Percentiles rank a stretch among this genome's conserved stretches.
These are phyloP conservation scores for Gremmenia infestans DNA, from an alignment of 2,329 filamentous ascomycete genomes.

Conservation along the genomic window DNA sequence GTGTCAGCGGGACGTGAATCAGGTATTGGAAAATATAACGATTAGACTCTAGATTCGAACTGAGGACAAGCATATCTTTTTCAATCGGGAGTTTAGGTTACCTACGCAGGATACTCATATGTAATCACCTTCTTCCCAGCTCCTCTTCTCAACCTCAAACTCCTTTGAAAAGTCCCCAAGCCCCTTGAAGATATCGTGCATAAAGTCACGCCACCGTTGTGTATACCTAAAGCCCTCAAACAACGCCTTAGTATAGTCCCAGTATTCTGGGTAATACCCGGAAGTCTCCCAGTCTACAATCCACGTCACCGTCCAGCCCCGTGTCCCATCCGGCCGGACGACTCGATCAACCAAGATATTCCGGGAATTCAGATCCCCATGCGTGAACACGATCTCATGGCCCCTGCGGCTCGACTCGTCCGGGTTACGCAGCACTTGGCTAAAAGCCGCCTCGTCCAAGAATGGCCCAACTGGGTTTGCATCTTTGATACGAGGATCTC, in stretches of 20 bases:
- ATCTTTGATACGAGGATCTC: not conserved
- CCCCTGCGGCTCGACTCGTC: constrained; percentile 3
- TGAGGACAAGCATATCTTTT: too few relatives aligned
- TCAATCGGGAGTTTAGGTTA: too few relatives aligned
- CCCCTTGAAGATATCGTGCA: constrained; percentile 1
- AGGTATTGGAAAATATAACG: too few relatives aligned
- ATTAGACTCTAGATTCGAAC: too few relatives aligned
- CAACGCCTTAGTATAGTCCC: constrained; percentile 1
- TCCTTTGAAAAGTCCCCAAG: constrained; percentile 1
- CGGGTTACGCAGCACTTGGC: not conserved
- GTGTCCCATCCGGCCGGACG: not conserved
- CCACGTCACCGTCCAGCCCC: not conserved
- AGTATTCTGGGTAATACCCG: constrained; percentile 3
- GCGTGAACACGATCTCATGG: constrained; percentile 4
- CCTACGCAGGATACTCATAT: not conserved
- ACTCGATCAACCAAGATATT: constrained; percentile 2
- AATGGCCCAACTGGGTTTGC: constrained; percentile 1
- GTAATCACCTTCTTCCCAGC: constrained; percentile 2
- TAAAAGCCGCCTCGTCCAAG: constrained; percentile 1
- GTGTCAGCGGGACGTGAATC: too few relatives aligned
- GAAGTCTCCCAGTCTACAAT: constrained; percentile 6
- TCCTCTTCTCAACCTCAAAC: constrained; percentile 1
- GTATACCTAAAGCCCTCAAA: not conserved
- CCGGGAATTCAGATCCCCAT: constrained; percentile 1
- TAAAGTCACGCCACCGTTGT: not conserved